These are phyloP conservation scores for Aspergillus tubingensis DNA, from an alignment of 2,329 filamentous ascomycete species.

Conservation along the genomic window DNA sequence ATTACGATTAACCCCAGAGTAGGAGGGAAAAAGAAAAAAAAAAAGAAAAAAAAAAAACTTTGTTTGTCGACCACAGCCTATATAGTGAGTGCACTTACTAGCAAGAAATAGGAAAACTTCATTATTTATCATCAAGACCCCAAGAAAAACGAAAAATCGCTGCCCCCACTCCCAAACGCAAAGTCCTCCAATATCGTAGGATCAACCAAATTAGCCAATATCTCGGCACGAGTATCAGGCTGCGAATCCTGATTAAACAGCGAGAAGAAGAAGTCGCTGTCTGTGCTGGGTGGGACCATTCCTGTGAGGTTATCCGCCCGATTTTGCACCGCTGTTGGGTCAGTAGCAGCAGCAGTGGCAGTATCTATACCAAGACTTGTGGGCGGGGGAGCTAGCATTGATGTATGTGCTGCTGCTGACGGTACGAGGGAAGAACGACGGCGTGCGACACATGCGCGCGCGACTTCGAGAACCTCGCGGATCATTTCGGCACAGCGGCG, in stretches of 20 bases:
- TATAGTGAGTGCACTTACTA: too few species aligned
- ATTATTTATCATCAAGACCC: background rate
- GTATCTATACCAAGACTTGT: too few species aligned
- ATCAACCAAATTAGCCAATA: slow-evolving; percentile 27
- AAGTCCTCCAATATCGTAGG: slow-evolving; percentile 27
- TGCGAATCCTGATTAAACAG: slow-evolving; percentile 21
- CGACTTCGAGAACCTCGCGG: slow-evolving; percentile 30
- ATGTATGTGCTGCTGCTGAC: background rate
- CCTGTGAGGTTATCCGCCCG: background rate
- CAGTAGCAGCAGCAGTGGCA: background rate
- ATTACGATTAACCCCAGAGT: too few species aligned
- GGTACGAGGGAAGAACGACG: slow-evolving; percentile 1
- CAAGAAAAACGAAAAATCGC: slow-evolving; percentile 20
- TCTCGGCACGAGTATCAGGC: slow-evolving; percentile 22
- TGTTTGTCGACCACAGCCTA: too few species aligned
- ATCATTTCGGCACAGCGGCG: slow-evolving; percentile 35
- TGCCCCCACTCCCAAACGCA: slow-evolving; percentile 24
- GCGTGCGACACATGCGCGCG: slow-evolving; percentile 20
- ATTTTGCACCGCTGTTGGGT: background rate
- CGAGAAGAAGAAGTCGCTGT: slow-evolving; percentile 22
- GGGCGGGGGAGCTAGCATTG: too few species aligned
- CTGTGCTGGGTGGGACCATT: background rate
- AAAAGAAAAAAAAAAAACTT: too few species aligned
- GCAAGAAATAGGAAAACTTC: too few species aligned
- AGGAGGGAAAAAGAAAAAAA: too few species aligned